phyloP scores from a whole-genome alignment of 202 grass and related monocot genomes.

The Hordeum pubiflorum region DNA sequence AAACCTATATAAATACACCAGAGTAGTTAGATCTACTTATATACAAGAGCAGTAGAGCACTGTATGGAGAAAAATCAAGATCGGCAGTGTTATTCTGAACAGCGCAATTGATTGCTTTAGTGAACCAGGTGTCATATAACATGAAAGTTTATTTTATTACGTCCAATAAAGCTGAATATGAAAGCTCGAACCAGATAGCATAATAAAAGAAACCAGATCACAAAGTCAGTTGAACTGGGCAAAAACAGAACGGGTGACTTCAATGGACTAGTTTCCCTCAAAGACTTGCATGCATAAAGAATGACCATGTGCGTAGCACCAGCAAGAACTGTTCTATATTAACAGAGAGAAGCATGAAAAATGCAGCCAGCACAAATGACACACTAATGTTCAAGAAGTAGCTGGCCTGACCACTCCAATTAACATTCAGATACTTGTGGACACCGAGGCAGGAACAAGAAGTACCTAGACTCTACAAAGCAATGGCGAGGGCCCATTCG shows the following conservation, averaged over 20 bases:
- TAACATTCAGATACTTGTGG: background rate
- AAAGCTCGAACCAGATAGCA: background rate
- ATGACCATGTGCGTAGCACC: background rate
- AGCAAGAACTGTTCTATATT: background rate
- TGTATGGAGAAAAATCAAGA: background rate
- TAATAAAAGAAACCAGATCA: background rate
- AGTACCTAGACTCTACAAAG: background rate
- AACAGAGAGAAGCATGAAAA: background rate
- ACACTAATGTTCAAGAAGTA: background rate
- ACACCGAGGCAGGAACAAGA: background rate
- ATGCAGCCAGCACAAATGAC: background rate
- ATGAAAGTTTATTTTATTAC: background rate
- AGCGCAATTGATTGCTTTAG: background rate
- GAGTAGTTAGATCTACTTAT: background rate
- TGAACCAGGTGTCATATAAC: slow-evolving; percentile 2
- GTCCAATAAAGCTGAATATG: background rate
- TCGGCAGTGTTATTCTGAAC: background rate
- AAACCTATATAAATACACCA: background rate
- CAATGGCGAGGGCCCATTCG: background rate
- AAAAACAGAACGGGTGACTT: background rate
- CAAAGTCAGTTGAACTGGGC: background rate
- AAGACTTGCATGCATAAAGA: background rate
- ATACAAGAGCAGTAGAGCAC: background rate
- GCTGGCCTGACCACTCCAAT: background rate
- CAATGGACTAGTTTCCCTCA: background rate